Evolutionary conservation across 2,329 filamentous ascomycete species (phyloP), one percentile per base, ranked within the genome.

Genomic region (Aspergillus aculeatinus): DNA sequence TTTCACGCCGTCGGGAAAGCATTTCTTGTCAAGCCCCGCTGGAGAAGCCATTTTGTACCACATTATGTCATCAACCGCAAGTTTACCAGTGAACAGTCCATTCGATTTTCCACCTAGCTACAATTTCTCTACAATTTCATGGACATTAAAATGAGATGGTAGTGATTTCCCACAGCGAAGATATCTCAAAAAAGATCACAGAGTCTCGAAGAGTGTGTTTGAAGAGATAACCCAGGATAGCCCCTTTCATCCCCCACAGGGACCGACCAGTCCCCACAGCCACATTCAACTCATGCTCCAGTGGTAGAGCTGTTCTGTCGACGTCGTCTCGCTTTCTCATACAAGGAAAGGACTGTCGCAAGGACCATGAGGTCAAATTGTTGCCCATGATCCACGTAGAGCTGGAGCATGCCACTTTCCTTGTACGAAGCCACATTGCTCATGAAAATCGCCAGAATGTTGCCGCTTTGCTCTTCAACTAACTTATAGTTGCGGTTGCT

Each of bases 341-440:
- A 60, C 31, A 74, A 50, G 5, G 65, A 65, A 27, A 74, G 54
- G 7, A 60, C 62, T 11, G 68, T 71, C 14, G 71, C 63, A 11
- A 76, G 64, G 10, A 66, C 70, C 67, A 75, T 68, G 2, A 71
- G 44, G 14, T 72, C 65, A 48, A 76, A 75, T 3, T 65, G 61
- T 4, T 63, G 60, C 0, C 70, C 72, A 27, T 73, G 69, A 4
- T 63, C 49, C 11, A 53, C 65, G 50, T 67, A 63, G 16, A 77
- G 63, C 39, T 72, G 67, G 23, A 78, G 64, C 39, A 72, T 70
- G 6, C 72, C 74, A n/a, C 65, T 66, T 48, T 71, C 72, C 50
- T 63, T 70, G 12, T 67, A 65, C 48, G 70, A 72, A 57, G 61
- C 68, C 67, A 70, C 42, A 44, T 66, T 71, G 55, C 66, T 68